These are phyloP conservation scores for Russula compacta DNA, from an alignment of 768 basidiomycete species.

Conservation along the genomic window DNA sequence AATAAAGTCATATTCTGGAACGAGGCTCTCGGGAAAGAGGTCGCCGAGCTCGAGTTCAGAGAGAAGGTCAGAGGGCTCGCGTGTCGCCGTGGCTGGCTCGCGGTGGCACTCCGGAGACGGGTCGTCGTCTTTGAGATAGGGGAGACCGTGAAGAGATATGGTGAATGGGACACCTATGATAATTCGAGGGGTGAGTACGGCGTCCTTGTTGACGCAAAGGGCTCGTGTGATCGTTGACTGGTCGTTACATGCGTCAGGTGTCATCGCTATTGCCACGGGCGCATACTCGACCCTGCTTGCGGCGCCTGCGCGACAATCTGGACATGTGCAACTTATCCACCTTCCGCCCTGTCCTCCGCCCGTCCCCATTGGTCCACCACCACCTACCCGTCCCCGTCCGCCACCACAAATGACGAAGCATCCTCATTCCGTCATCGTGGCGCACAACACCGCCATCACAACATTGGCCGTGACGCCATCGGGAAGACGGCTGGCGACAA, in stretches of 20 bases:
- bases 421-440: slow-evolving; percentile 72
- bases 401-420: slow-evolving; percentile 51
- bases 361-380: slow-evolving; percentile 45
- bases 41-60: slow-evolving; percentile 84
- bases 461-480: slow-evolving; percentile 72
- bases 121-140: slow-evolving; percentile 72
- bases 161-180: slow-evolving; percentile 82
- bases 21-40: slow-evolving; percentile 63
- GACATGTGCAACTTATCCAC: slow-evolving; percentile 82
- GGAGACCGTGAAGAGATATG: slow-evolving; percentile 50
- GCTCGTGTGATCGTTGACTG: neutral
- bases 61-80: slow-evolving; percentile 74
- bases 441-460: slow-evolving; percentile 71
- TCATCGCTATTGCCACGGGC: slow-evolving; percentile 73
- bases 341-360: slow-evolving; percentile 71
- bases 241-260: slow-evolving; percentile 36
- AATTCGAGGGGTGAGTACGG: slow-evolving; percentile 62
- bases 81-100: slow-evolving; percentile 77
- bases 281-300: slow-evolving; percentile 73
- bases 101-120: slow-evolving; percentile 68
- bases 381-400: slow-evolving; percentile 41
- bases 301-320: slow-evolving; percentile 77
- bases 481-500: slow-evolving; percentile 74
- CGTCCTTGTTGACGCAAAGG: neutral
- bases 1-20: slow-evolving; percentile 93